These are phyloP conservation scores for Cercospora nicotianae DNA, from an alignment of 2,329 filamentous ascomycete species.

Conservation along the genomic window DNA sequence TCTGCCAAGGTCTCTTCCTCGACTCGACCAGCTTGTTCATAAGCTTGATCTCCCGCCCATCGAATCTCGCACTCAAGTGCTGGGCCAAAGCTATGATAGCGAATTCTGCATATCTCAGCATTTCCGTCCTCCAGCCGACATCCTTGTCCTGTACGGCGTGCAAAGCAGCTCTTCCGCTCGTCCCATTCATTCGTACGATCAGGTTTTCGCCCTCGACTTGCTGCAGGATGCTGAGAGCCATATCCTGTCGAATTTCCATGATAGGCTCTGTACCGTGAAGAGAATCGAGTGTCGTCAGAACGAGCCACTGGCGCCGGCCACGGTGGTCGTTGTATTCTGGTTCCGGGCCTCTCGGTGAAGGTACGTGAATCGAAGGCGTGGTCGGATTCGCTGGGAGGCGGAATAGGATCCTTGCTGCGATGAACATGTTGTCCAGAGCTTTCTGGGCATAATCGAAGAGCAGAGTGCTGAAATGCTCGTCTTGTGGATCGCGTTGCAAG, in stretches of 20 bases:
- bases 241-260: not conserved
- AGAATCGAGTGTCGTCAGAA: not conserved
- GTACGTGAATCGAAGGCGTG: not conserved
- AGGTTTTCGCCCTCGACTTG: not conserved
- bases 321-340: not conserved
- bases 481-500: not conserved
- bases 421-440: constrained; percentile 2
- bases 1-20: not conserved
- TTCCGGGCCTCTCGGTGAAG: not conserved
- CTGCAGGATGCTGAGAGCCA: not conserved
- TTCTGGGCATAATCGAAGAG: not conserved
- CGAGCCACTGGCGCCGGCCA: constrained; percentile 1
- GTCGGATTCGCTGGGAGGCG: not conserved
- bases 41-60: not conserved
- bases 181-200: not conserved
- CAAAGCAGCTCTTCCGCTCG: not conserved
- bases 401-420: not conserved
- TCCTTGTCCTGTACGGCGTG: not conserved
- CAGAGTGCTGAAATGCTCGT: not conserved
- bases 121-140: constrained; percentile 4
- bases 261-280: not conserved
- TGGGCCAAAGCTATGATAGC: constrained; percentile 8
- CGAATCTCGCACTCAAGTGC: constrained; percentile 2
- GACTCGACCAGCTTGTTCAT: constrained; percentile 3
- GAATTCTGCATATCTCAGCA: constrained; percentile 2